These are phyloP conservation scores for Cochlearia excelsa DNA, from an alignment of 345 rosid genomes.

Conservation along the genomic window DNA sequence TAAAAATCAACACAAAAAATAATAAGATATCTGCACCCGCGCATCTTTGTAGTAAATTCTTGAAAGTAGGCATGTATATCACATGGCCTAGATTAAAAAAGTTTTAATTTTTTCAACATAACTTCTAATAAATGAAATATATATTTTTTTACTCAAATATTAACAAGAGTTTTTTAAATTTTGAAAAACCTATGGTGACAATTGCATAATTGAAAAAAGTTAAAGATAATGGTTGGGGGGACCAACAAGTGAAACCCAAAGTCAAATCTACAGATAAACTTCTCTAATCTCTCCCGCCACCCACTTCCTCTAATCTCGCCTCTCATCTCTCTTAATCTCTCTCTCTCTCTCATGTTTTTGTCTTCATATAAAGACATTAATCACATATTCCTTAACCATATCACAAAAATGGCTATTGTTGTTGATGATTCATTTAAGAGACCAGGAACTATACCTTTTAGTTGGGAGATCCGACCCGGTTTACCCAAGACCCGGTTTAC, in stretches of 20 bases:
- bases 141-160: background rate
- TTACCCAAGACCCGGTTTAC: slow-evolving; percentile 55
- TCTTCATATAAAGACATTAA: slow-evolving; percentile 28
- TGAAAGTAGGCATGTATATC: background rate
- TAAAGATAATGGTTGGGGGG: slow-evolving; percentile 22
- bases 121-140: background rate
- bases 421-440: slow-evolving; percentile 72
- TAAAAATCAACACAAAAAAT: no score
- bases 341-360: background rate
- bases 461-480: slow-evolving; percentile 98
- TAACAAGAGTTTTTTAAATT: slow-evolving; percentile 1
- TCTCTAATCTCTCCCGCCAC: slow-evolving; percentile 41
- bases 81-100: slow-evolving; percentile 7
- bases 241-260: slow-evolving; percentile 10
- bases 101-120: background rate
- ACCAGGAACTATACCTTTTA: slow-evolving; percentile 81
- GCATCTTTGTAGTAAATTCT: slow-evolving; percentile 1
- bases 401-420: slow-evolving; percentile 22
- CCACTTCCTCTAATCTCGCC: slow-evolving; percentile 42
- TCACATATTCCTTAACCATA: slow-evolving; percentile 12
- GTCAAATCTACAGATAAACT: slow-evolving; percentile 35
- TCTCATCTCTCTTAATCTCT: slow-evolving; percentile 25
- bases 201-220: slow-evolving; percentile 32
- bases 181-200: slow-evolving; percentile 18
- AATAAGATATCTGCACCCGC: no score